Evolutionary conservation across 2,329 filamentous ascomycete genomes (phyloP), one percentile per base, ranked within the genome.

Genomic region (Neofusicoccum laricinum): DNA sequence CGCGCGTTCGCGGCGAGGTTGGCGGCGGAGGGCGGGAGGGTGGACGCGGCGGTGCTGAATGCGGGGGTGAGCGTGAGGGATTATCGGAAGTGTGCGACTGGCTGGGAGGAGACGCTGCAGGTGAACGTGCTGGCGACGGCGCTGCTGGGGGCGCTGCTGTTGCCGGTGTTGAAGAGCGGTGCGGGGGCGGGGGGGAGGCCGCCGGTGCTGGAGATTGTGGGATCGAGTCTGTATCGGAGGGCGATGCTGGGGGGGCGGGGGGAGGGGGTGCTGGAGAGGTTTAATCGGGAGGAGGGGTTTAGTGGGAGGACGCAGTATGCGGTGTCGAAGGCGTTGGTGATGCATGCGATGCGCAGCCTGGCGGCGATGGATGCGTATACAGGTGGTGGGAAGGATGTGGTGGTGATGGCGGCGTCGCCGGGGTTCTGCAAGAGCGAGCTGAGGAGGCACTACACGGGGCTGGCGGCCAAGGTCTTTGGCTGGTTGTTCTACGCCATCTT

Each of bases 111-210:
- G 0, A 75, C 71, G n/a, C 71, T 79, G 14, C 76, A 76, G 4
- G 71, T 79, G 3, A 80, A 81, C 50, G 75, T 79, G 0, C 68
- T 79, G 0, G 75, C 73, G 2, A 78, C 79, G 3, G 71, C 74
- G 5, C 66, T 81, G 3, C 71, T 81, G 2, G 71, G 71, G 0
- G 67, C 73, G 11, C 58, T 70, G 0, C 63, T 77, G 2, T 59
- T 76, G 0, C 72, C 74, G 0, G 73, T 71, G 63, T 65, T 77
- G 21, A 67, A 65, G 19, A 57, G 43, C 21, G 8, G 17, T 15
- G 30, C 19, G n/a, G 36, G 11, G 36, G 14, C 15, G 21, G 36
- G 19, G 40, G n/a, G 38, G 25, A 51, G 61, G 40, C 48, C 49
- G 25, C 61, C 61, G 2, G 61, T 63, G 17, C 59, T 68, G 25